A percentile compares a stretch with the other conserved stretches of the same genome.
Conservation (phyloP, 352 stramenopile genomes). For the Phytophthora tentaculata region DNA sequence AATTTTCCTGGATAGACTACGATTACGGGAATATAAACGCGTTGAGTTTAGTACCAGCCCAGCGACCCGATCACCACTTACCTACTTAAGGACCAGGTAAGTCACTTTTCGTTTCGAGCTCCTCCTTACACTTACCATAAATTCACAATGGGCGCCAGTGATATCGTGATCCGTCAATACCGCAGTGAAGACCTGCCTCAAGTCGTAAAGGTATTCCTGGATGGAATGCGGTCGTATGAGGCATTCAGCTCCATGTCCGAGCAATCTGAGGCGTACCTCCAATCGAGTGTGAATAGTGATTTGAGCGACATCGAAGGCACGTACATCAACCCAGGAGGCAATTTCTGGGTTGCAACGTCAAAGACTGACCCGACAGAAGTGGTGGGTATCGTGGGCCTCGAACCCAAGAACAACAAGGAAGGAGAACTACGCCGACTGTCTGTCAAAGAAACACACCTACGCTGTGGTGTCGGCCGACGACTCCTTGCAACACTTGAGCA, state of each 20-base stretch:
- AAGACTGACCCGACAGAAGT: constrained; percentile 23
- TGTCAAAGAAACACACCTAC: constrained; percentile 41
- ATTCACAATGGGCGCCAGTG: no score
- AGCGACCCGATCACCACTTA: no score
- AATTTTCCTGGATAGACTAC: no score
- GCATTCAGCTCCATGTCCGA: constrained; percentile 18
- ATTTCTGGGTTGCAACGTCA: constrained; percentile 54
- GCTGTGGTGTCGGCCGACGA: constrained; percentile 41
- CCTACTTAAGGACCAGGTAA: no score
- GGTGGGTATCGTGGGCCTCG: constrained; percentile 39
- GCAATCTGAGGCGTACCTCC: constrained; percentile 28
- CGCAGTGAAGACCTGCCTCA: constrained; percentile 30
- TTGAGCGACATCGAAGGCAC: constrained; percentile 43
- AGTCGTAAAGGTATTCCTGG: constrained; percentile 37
- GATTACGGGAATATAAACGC: no score
- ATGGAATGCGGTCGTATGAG: constrained; percentile 36
- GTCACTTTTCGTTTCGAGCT: no score
- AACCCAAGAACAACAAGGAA: constrained; percentile 32
- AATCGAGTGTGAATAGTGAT: constrained; percentile 34
- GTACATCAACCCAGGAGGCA: constrained; percentile 47
- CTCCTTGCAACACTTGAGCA: constrained; percentile 48
- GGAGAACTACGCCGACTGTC: constrained; percentile 52
- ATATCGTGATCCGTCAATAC: constrained; percentile 36
- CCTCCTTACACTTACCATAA: no score
- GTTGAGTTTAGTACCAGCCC: no score